Conservation (phyloP, 2,329 filamentous ascomycete species). For the Sporothrix humicola region DNA sequence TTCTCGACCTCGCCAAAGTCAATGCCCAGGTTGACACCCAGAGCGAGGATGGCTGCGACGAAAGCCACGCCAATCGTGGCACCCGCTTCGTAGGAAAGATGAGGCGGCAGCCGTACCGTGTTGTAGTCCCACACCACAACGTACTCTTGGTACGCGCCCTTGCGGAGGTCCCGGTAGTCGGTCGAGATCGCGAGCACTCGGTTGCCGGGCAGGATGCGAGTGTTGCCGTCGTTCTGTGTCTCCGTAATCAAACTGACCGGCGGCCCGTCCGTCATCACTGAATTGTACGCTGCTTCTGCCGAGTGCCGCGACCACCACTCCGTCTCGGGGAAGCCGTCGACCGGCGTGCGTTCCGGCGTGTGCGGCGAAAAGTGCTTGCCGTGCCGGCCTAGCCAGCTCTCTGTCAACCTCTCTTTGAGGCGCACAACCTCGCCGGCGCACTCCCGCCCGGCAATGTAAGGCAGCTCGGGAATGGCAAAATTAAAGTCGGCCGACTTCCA, state of each 20-base stretch:
- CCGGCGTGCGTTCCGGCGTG: no score
- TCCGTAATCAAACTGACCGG: no score
- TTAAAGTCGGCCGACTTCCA: slow-evolving; percentile 76
- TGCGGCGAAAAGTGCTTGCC: no score
- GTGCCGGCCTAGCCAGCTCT: neutral
- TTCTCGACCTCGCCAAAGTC: slow-evolving; percentile 60
- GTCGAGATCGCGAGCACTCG: slow-evolving; percentile 71
- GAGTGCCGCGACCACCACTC: no score
- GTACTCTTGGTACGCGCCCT: slow-evolving; percentile 74
- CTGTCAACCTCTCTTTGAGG: slow-evolving; percentile 36
- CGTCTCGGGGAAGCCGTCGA: no score
- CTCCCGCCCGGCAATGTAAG: slow-evolving; percentile 73
- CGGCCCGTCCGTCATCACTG: no score
- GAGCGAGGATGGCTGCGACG: slow-evolving; percentile 68
- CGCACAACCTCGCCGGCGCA: slow-evolving; percentile 68
- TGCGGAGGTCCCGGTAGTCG: slow-evolving; percentile 74
- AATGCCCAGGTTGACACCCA: slow-evolving; percentile 73
- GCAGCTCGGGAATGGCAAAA: slow-evolving; percentile 70
- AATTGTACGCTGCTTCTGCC: no score
- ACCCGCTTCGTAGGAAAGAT: slow-evolving; percentile 59
- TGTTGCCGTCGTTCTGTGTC: slow-evolving; percentile 43
- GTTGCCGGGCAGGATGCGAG: slow-evolving; percentile 62
- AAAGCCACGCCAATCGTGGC: slow-evolving; percentile 73
- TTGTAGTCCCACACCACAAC: slow-evolving; percentile 69
- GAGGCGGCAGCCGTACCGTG: slow-evolving; percentile 63